phyloP scores from a whole-genome alignment of 257 asterid species.

The Anisodus acutangulus region DNA sequence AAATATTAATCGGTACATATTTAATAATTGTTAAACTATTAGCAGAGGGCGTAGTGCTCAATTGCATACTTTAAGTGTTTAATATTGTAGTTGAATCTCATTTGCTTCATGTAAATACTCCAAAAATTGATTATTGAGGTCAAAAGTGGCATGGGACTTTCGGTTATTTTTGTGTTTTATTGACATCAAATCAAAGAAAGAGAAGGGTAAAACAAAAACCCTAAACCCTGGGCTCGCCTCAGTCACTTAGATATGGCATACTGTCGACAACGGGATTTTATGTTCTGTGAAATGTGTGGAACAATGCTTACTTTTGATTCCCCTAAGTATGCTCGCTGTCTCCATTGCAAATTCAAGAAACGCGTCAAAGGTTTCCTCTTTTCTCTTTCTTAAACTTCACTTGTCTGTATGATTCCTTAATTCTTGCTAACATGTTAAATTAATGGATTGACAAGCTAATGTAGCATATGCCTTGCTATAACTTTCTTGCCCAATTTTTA shows the following conservation, averaged over 20 bases:
- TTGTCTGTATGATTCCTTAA: not conserved
- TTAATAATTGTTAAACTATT: too few relatives aligned
- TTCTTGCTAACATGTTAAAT: not conserved
- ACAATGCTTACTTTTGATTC: constrained; percentile 58
- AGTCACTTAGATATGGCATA: constrained; percentile 43
- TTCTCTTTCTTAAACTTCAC: not conserved
- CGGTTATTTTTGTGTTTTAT: too few relatives aligned
- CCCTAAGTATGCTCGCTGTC: constrained; percentile 51
- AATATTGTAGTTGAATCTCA: too few relatives aligned
- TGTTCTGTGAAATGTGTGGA: constrained; percentile 82
- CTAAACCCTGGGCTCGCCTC: constrained; percentile 16
- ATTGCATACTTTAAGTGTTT: too few relatives aligned
- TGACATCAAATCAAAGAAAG: not conserved
- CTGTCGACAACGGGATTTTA: constrained; percentile 73
- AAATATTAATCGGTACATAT: too few relatives aligned
- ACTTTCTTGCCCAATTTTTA: not conserved
- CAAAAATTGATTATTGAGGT: too few relatives aligned
- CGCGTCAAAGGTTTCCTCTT: constrained; percentile 49
- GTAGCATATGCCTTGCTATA: not conserved
- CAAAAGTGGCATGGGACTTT: too few relatives aligned
- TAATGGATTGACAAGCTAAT: not conserved
- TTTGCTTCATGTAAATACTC: too few relatives aligned
- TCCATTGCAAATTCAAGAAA: constrained; percentile 59
- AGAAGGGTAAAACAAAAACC: not conserved
- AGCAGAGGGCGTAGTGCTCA: too few relatives aligned